phyloP scores from a whole-genome alignment of 2,329 filamentous ascomycete genomes.

The Anthostomella pinea region DNA sequence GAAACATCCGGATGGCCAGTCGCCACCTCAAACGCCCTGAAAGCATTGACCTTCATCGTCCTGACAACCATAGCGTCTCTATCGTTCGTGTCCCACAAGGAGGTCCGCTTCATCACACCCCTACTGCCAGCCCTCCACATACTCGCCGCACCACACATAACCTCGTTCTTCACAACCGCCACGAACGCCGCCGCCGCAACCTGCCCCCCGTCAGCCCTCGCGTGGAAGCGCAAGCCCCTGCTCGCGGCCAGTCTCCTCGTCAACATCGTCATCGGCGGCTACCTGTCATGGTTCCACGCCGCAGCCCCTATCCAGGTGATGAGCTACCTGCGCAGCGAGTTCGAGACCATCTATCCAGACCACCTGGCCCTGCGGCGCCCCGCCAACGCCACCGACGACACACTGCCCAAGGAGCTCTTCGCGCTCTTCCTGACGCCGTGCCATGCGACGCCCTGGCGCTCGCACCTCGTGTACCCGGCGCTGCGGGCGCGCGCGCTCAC shows the following conservation, averaged over 20 bases:
- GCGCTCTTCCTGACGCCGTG: conserved; percentile 91
- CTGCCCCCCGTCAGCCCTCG: conserved; percentile 26
- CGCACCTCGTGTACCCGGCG: conserved; percentile 72
- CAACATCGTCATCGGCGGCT: conserved; percentile 71
- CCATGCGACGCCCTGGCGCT: conserved; percentile 94
- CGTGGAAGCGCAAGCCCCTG: conserved; percentile 52
- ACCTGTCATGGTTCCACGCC: conserved; percentile 75
- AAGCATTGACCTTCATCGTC: conserved; percentile 56
- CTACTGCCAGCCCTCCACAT: conserved; percentile 84
- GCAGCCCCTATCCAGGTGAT: conserved; percentile 74
- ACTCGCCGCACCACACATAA: conserved; percentile 66
- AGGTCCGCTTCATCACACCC: conserved; percentile 95
- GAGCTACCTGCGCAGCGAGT: conserved; percentile 70
- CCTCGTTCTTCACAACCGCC: conserved; percentile 59
- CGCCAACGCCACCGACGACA: conserved; percentile 23
- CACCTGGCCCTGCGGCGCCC: conserved; percentile 31
- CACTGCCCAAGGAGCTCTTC: conserved; percentile 49
- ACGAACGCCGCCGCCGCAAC: conserved; percentile 27
- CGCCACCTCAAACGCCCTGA: conserved; percentile 42
- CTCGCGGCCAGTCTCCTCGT: conserved; percentile 56
- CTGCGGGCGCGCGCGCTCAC: conserved; percentile 81
- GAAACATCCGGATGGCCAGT: conserved; percentile 34
- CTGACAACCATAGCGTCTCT: conserved; percentile 60
- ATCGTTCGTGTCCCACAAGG: conserved; percentile 87
- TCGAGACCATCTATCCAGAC: conserved; percentile 55